phyloP scores from a whole-genome alignment of 108 stramenopile genomes.

The Discostella stelligeroides region DNA sequence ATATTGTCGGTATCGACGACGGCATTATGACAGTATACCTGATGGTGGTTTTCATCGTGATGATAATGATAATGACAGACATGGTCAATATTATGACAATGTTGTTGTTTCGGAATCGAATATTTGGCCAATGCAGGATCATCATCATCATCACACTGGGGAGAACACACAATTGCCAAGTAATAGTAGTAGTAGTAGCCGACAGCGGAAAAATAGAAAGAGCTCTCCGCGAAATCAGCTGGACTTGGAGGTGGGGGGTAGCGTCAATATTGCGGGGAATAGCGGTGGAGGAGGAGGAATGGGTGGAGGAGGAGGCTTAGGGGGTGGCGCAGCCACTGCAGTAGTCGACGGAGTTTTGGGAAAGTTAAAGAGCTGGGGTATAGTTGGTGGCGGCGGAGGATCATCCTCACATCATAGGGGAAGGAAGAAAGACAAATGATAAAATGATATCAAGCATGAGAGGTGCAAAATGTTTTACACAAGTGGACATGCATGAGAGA shows the following conservation, averaged over 20 bases:
- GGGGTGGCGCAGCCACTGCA: neutral
- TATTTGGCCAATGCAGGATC: conserved; percentile 10
- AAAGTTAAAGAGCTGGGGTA: conserved; percentile 21
- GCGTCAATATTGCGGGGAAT: conserved; percentile 1
- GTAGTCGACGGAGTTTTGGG: conserved; percentile 28
- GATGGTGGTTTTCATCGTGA: conserved; percentile 4
- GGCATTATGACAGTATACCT: conserved; percentile 50
- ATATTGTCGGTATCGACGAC: conserved; percentile 43
- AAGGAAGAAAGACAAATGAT: conserved; percentile 45
- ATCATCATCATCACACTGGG: no score
- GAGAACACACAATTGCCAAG: no score
- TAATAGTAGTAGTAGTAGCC: conserved; percentile 19
- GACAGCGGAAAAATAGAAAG: conserved; percentile 9
- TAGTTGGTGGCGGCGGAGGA: conserved; percentile 18
- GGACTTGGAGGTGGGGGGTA: neutral
- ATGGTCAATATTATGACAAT: neutral
- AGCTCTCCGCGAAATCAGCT: neutral
- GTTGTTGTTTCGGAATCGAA: neutral
- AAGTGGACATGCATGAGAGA: no score
- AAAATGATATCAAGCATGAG: no score
- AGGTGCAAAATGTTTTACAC: no score
- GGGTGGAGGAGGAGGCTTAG: conserved; percentile 11
- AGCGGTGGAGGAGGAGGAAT: no score
- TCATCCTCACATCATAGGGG: conserved; percentile 17
- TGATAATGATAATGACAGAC: neutral